phyloP scores from a whole-genome alignment of 2,329 filamentous ascomycete genomes.

The Simplicillium aogashimaense region DNA sequence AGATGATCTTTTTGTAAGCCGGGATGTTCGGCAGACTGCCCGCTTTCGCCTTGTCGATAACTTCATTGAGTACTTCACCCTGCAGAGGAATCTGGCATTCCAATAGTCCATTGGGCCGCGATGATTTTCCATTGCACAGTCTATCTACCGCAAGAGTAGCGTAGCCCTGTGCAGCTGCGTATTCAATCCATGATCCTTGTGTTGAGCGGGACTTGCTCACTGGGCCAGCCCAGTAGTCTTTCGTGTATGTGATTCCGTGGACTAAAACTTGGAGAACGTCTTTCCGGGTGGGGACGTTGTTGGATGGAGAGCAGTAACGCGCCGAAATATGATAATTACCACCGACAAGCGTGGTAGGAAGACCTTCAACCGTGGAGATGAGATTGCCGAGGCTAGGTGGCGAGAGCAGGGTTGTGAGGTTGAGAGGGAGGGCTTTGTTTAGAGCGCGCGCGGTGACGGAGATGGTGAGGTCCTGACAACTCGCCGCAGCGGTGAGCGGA shows the following conservation, averaged over 20 bases:
- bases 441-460: background rate
- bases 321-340: background rate
- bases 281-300: background rate
- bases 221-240: constrained; percentile 1
- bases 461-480: background rate
- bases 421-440: background rate
- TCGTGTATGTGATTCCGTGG: constrained; percentile 2
- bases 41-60: background rate
- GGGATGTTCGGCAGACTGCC: background rate
- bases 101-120: background rate
- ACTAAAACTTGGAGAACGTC: constrained; percentile 1
- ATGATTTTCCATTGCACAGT: constrained; percentile 2
- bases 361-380: background rate
- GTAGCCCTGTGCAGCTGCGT: constrained; percentile 4
- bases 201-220: background rate
- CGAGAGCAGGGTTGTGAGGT: background rate
- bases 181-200: constrained; percentile 2
- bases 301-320: background rate
- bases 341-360: background rate
- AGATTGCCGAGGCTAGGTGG: background rate
- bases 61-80: background rate
- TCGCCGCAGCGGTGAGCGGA: no score
- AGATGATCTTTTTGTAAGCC: constrained; percentile 2
- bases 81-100: constrained; percentile 3
- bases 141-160: constrained; percentile 4